These are phyloP conservation scores for Candida endomychidarum DNA, from an alignment of 805 yeast genomes.

Conservation along the genomic window DNA sequence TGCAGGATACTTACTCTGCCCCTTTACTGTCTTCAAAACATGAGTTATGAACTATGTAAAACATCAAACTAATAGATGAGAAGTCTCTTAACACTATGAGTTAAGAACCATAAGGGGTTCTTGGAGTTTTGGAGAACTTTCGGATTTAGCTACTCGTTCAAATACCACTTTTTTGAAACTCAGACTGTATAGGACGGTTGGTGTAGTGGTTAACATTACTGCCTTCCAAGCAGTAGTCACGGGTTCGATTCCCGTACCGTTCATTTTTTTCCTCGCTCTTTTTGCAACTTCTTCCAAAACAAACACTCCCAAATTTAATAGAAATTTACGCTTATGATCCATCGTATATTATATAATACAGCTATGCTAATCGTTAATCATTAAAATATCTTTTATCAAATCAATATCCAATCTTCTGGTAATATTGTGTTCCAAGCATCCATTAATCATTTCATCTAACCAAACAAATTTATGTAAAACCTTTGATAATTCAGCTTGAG, in stretches of 20 bases:
- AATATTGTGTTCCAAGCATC: conserved; percentile 54
- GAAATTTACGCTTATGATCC: no score
- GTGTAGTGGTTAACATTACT: conserved; percentile 91
- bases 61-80: no score
- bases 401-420: conserved; percentile 53
- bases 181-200: conserved; percentile 85
- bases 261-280: conserved; percentile 39
- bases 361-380: conserved; percentile 13
- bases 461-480: conserved; percentile 23
- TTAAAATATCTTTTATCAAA: conserved; percentile 23
- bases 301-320: no score
- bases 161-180: no score
- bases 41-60: no score
- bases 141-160: no score
- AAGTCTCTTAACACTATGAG: no score
- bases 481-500: conserved; percentile 38
- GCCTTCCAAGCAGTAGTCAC: conserved; percentile 94
- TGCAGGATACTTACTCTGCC: no score
- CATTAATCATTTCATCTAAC: conserved; percentile 40
- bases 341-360: neutral
- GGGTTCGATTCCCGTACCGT: conserved; percentile 94
- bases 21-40: no score
- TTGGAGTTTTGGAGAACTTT: no score
- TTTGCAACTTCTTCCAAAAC: no score
- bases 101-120: no score